Evolutionary conservation across 148 eudicot genomes (phyloP).

Genomic region (Rheum nobile): DNA sequence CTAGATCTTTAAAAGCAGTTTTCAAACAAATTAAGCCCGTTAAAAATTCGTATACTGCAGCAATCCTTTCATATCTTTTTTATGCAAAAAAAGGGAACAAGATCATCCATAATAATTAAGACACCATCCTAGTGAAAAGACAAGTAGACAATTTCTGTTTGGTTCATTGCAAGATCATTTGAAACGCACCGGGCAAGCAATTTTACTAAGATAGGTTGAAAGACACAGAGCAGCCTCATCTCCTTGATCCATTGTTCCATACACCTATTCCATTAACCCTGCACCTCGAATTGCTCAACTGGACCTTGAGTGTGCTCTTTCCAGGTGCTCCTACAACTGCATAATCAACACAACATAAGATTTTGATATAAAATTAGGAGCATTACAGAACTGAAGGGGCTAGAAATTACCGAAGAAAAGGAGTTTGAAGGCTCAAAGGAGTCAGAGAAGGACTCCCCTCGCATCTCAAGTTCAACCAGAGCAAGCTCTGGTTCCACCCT

Average conservation of each 20-base stretch:
- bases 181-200: constrained; percentile 79
- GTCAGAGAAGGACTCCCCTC: constrained; percentile 53
- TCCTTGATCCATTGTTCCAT: constrained; percentile 84
- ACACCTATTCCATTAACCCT: constrained; percentile 56
- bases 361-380: background rate
- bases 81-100: constrained; percentile 10
- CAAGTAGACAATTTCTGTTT: background rate
- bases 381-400: background rate
- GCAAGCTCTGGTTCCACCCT: constrained; percentile 83
- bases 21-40: no score
- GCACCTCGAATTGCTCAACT: constrained; percentile 38
- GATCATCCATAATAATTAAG: background rate
- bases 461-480: constrained; percentile 54
- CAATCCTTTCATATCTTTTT: no score
- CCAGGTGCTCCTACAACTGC: constrained; percentile 64
- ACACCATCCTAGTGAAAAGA: no score
- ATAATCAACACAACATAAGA: background rate
- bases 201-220: constrained; percentile 52
- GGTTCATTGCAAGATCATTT: constrained; percentile 32
- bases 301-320: constrained; percentile 53
- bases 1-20: no score
- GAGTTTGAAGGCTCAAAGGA: constrained; percentile 50
- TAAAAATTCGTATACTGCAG: no score
- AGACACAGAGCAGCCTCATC: constrained; percentile 63
- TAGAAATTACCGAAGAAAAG: constrained; percentile 43